Base-by-base conservation (phyloP, 2,329 filamentous ascomycete genomes). In the Alternaria hordeiaustralica region DNA sequence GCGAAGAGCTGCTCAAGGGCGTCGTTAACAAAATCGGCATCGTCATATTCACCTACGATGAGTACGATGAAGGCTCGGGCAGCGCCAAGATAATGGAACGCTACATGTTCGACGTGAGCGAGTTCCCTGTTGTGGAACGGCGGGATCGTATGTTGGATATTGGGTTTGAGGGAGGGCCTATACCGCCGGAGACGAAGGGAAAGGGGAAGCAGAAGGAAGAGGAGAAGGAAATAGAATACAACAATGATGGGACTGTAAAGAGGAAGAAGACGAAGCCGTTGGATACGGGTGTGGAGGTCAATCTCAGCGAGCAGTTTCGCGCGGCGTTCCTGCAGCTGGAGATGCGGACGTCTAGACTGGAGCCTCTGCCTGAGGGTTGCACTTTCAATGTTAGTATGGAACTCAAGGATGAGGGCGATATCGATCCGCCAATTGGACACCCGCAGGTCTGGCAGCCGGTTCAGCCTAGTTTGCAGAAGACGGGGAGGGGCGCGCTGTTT, bases 301-400 rank as follows among this genome's bases (percentile, higher is more conserved):
- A 94, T 74, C 83, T 95, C 6, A 87, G 92, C 55, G 90, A 94
- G 80, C 89, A 92, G 66, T 84, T 95, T 49, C 86, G 92, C 25
- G 92, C 87, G 3, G 88, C 88, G 0, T 82, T 95, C 69, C 82
- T 86, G 58, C 86, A 87, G 50, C 81, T 95, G 13, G 86, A 88
- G 0, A 86, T 88, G 62, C 85, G 87, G 4, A 87, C 85, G 9
- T 85, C 88, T 64, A 84, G 82, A 59, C 83, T 93, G 65, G 81
- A 78, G 0, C 79, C 84, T 0, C 75, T 94, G 21, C 90, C 91
- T 0, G 79, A 84, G 2, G 86, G 86, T 2, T 93, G 91, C 77
- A 91, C 90, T 0, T 95, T 92, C 77, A 92, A 91, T 0, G 78
- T 95, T n/a, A 90, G 89, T 0, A 86, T 95, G 44, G 92, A 95